Evolutionary conservation across 2,329 filamentous ascomycete species (phyloP).

Genomic region (Epichloe bromicola): DNA sequence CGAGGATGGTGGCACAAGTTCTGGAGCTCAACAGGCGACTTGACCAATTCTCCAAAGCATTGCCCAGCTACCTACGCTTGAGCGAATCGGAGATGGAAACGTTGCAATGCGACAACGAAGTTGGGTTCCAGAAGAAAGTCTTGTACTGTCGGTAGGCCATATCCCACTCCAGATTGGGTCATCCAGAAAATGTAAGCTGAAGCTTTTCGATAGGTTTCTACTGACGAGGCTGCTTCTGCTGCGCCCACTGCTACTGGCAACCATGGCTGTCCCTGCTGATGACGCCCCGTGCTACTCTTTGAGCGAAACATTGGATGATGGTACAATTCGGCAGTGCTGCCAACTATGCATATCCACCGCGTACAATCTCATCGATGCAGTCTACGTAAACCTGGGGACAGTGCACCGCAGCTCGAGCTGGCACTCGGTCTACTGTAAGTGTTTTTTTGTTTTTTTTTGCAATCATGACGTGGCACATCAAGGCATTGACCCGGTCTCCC

Average conservation of each 20-base stretch:
- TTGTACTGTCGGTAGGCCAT: conserved; percentile 1
- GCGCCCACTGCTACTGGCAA: not conserved
- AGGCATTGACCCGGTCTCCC: not conserved
- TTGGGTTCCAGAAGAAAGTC: conserved; percentile 1
- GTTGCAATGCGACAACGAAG: not conserved
- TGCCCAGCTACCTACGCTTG: not conserved
- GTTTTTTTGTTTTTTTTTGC: not conserved
- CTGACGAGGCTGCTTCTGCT: conserved; percentile 1
- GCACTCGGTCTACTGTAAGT: conserved; percentile 3
- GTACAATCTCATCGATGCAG: conserved; percentile 1
- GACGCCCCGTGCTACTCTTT: not conserved
- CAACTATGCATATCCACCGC: conserved; percentile 1
- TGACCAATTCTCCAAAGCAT: not conserved
- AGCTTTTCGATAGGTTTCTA: not conserved
- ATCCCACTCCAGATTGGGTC: not conserved
- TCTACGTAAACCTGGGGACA: not conserved
- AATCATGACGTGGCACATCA: not conserved
- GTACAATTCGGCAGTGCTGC: conserved; percentile 1
- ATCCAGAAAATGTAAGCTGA: not conserved
- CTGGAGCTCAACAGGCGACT: conserved; percentile 2
- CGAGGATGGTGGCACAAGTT: not conserved
- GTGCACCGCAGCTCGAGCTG: conserved; percentile 1
- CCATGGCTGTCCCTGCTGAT: not conserved
- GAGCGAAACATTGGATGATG: not conserved
- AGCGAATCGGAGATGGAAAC: not conserved